Conservation (phyloP, 805 yeast genomes). For the Citeromyces nyonsensis region DNA sequence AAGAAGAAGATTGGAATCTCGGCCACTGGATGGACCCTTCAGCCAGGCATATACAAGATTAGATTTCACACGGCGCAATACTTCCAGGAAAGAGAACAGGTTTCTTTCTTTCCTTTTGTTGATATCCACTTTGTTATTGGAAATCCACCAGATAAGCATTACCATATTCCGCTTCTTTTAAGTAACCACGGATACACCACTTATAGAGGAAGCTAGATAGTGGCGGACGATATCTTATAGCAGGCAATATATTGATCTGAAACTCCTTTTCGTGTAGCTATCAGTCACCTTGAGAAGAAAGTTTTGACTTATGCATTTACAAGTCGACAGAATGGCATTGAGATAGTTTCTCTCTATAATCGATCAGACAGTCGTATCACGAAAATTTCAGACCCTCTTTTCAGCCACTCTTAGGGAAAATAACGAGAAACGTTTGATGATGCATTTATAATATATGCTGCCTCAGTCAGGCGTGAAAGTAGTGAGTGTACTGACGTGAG, state of each 20-base stretch:
- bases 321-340: no score
- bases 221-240: not conserved
- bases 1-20: slow-evolving; percentile 14
- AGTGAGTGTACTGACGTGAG: slow-evolving; percentile 49
- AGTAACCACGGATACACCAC: slow-evolving; percentile 85
- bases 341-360: no score
- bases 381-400: no score
- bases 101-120: slow-evolving; percentile 75
- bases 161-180: slow-evolving; percentile 77
- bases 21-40: slow-evolving; percentile 24
- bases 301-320: no score
- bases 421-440: no score
- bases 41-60: slow-evolving; percentile 59
- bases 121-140: slow-evolving; percentile 63
- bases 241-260: not conserved
- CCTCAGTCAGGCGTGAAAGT: slow-evolving; percentile 23
- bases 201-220: slow-evolving; percentile 58
- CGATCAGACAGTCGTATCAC: no score
- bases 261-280: no score
- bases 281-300: no score
- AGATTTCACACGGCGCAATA: slow-evolving; percentile 65
- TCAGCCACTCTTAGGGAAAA: no score
- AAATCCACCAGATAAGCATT: slow-evolving; percentile 61
- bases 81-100: slow-evolving; percentile 19
- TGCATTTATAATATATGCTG: not conserved